Evolutionary conservation across 805 yeast genomes (phyloP), one percentile per base, ranked within the genome.

Genomic region (Nakazawaea holstii): DNA sequence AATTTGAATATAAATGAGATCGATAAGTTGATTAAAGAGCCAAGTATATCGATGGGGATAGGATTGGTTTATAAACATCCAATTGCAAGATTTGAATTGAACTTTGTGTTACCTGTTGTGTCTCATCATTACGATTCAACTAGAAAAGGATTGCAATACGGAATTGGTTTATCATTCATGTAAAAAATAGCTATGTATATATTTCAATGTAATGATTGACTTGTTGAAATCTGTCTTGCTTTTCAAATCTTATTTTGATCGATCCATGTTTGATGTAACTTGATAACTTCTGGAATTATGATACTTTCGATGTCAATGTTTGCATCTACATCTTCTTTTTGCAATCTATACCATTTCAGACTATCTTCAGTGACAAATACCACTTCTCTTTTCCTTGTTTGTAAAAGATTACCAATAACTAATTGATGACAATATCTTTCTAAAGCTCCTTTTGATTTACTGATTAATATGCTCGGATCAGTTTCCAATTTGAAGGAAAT

Each of bases 401-500:
- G 96, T 52, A 94, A 69, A 53, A 94, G 67, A 59, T 94, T 94
- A 3, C 99, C 99, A 61, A 94, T 90, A 10, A 94, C 99, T 46
- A 94, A 68, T 64, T 92, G 97, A 65, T 94, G 99, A 52, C 81
- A 85, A 64, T 94, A 94, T 50, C 96, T 74, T 27, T 79, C 79
- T 50, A 94, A 73, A 0, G 99, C 97, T 49, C 76, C 80, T 43
- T 71, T 70, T 9, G 96, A 87, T 66, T 94, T 94, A 49, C 74
- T 70, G 41, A 90, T 73, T 53, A 94, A 69, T 24, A 94, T 78
- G 8, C 69, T 55, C 48, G 67, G 61, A 62, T 94, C 99, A 0
- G 99, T 94, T 60, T 94, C 99, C 44, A 94, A 74, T 64, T 94
- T 94, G 69, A 94, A 94, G 14, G 96, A 87, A 1, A 92, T 86